Conservation (phyloP, 768 basidiomycete genomes). For the Phlebiopsis flavidoalba region DNA sequence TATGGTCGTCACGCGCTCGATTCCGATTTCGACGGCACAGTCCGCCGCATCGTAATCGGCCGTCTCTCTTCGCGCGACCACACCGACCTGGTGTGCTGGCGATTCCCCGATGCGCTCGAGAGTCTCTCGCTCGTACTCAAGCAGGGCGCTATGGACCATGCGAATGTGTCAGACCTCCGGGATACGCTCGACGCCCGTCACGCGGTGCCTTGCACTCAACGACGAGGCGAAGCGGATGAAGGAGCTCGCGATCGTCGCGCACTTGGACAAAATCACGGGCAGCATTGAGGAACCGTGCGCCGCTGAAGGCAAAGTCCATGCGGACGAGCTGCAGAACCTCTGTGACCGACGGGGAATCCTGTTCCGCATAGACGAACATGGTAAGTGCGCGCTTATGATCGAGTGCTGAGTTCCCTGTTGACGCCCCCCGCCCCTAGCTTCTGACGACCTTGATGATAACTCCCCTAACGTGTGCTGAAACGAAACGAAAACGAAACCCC, state of each 20-base stretch:
- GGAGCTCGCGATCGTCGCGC: background rate
- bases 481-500: background rate
- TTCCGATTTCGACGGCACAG: background rate
- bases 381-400: background rate
- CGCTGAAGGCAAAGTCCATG: background rate
- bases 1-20: slow-evolving; percentile 1
- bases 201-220: background rate
- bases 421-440: background rate
- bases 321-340: background rate
- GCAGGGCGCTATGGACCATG: background rate
- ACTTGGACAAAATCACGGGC: background rate
- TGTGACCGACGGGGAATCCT: background rate
- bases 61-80: slow-evolving; percentile 3
- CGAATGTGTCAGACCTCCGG: background rate
- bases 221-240: background rate
- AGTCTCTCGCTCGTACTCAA: slow-evolving; percentile 1
- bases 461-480: background rate
- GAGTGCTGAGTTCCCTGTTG: background rate
- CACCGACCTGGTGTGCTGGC: slow-evolving; percentile 8
- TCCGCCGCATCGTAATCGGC: background rate
- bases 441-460: background rate
- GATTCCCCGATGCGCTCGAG: slow-evolving; percentile 4
- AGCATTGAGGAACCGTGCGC: background rate
- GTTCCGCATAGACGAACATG: background rate
- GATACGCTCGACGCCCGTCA: background rate